Percentiles rank a stretch among this genome's conserved stretches.
These are phyloP conservation scores for Tolypocladium paradoxum DNA, from an alignment of 2,329 filamentous ascomycete genomes.

Conservation along the genomic window DNA sequence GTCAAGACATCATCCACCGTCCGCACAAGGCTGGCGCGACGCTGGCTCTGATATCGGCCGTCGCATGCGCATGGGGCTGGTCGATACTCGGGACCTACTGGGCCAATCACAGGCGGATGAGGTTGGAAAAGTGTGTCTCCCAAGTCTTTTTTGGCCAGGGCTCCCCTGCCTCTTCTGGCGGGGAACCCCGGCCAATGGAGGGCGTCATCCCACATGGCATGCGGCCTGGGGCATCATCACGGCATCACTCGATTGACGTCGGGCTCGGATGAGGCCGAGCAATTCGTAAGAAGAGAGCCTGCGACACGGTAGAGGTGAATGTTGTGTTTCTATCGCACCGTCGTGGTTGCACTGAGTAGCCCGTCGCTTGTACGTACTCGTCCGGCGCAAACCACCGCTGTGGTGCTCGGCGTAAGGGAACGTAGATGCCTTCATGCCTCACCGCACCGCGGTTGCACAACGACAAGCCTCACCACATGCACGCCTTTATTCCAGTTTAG, in stretches of 20 bases:
- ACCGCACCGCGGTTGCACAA: background rate
- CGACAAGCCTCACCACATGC: background rate
- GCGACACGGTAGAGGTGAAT: background rate
- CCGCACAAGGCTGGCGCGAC: background rate
- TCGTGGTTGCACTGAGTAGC: background rate
- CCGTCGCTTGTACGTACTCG: background rate
- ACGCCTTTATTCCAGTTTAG: background rate
- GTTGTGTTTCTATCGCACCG: no score
- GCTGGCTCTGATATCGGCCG: slow-evolving; percentile 22
- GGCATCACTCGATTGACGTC: background rate
- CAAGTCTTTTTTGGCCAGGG: background rate
- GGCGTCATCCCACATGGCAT: background rate
- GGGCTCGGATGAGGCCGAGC: no score
- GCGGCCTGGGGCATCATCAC: background rate
- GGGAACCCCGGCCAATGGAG: slow-evolving; percentile 1
- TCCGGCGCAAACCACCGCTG: background rate
- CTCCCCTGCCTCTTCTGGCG: background rate
- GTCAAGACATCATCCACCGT: background rate
- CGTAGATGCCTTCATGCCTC: background rate
- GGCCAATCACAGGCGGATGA: slow-evolving; percentile 24
- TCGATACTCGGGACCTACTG: slow-evolving; percentile 12
- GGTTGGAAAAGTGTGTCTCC: slow-evolving; percentile 17
- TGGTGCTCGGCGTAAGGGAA: background rate
- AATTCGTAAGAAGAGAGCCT: no score
- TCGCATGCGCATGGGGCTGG: slow-evolving; percentile 18